Conservation (phyloP, 2,329 filamentous ascomycete species). For the Botrytis aclada region DNA sequence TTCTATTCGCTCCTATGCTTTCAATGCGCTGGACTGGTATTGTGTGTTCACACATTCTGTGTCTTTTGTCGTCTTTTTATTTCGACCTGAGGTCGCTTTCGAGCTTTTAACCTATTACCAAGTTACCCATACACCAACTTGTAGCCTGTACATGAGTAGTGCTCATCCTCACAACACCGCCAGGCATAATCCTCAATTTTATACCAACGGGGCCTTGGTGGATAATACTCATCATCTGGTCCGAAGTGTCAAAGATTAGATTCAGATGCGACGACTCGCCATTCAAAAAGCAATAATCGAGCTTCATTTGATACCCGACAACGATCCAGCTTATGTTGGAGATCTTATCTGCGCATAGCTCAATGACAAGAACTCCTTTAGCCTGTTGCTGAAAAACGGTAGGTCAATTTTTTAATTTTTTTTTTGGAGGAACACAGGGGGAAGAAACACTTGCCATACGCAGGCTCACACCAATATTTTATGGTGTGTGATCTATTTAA, state of each 20-base stretch:
- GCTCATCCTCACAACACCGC: not conserved
- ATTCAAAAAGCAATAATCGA: not conserved
- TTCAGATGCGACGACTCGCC: not conserved
- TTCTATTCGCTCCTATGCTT: constrained; percentile 17
- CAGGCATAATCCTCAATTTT: not conserved
- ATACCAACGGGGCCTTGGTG: not conserved
- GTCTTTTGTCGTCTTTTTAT: not conserved
- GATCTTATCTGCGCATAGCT: too few species aligned
- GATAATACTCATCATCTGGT: not conserved
- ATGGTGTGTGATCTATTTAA: constrained; percentile 18
- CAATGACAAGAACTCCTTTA: too few species aligned
- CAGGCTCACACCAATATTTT: constrained; percentile 16
- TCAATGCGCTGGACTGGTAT: constrained; percentile 25
- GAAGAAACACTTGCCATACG: constrained; percentile 9
- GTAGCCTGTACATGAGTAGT: not conserved
- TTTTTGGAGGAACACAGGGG: not conserved
- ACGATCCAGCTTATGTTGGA: not conserved
- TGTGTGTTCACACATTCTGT: constrained; percentile 13
- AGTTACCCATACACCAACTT: not conserved
- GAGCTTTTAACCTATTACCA: not conserved
- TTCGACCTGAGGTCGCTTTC: not conserved
- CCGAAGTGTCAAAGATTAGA: not conserved
- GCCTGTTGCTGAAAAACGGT: not conserved
- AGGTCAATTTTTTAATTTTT: too few species aligned
- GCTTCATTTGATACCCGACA: not conserved